Base-by-base conservation (phyloP, 192 early-diverging fungal species). In the Podila epigama region DNA sequence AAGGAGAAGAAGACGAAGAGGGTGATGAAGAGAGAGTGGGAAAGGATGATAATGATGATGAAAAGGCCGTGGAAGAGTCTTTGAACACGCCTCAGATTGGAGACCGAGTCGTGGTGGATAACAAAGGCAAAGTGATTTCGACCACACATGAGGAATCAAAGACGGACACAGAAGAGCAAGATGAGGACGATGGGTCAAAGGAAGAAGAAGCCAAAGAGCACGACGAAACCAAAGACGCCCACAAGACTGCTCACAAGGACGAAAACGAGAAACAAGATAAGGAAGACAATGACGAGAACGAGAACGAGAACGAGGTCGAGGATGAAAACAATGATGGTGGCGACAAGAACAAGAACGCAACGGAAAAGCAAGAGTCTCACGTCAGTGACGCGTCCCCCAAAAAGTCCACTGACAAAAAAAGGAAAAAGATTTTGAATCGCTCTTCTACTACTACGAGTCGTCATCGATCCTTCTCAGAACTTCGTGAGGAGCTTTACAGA, bases 301-400 rank as follows among this genome's bases (percentile, higher is more conserved):
- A 31, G 11, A 13, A 15, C 2, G 29, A 52, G 22, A 6, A 44
- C 41, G 15, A 48, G 25, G 44, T 8, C 2, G 16, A 54, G 1
- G 4, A 13, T 54, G 10, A 18, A 1, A 12, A 31, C 51, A 25
- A 52, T 5, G 25, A 28, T 25, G 25, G 28, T 5, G 12, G 15
- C 20, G 5, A 1, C 51, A 18, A 54, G 29, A 25, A 54, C 25
- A 28, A 54, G 10, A 32, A 32, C 1, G 20, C n/a, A n/a, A n/a
- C n/a, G n/a, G n/a, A n/a, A n/a, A n/a, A n/a, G n/a, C n/a, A n/a
- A n/a, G n/a, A n/a, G n/a, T n/a, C n/a, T n/a, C n/a, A n/a, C n/a
- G n/a, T n/a, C n/a, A n/a, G n/a, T n/a, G n/a, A n/a, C n/a, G n/a
- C 28, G 58, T 60, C 1, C 61, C 29, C 16, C 51, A 55, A 55